Evolutionary conservation across 768 basidiomycete species (phyloP), one percentile per base, ranked within the genome.

Genomic region (Termitomyces sp.): DNA sequence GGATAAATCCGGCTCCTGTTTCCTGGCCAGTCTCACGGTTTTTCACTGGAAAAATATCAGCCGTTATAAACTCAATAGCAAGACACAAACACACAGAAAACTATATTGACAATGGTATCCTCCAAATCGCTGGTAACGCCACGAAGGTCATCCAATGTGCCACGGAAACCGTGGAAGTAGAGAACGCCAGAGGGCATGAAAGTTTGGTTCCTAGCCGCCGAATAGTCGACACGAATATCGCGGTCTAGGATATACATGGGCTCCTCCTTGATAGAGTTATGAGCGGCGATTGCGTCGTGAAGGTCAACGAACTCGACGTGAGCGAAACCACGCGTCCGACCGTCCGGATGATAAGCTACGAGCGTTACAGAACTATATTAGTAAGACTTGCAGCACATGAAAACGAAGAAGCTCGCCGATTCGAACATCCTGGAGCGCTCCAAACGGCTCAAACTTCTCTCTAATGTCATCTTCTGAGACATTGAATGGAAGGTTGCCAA

Each of bases 401-500:
- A 22, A 6, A 56, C 3, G 24, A 13, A 51, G 44, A 16, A 32
- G 18, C 81, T 46, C 58, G 81, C 82, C 66, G 45, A 85, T 49
- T 36, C 67, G 68, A 44, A 83, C 63, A 14, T 57, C 61, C 38
- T 56, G 56, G 42, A 84, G 59, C 22, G 68, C 57, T 8, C 83
- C 84, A 62, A 77, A 83, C 26, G 71, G 65, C 22, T 63, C 66
- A 62, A 83, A 79, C 18, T 72, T 69, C 4, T 75, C 72, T 42
- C 67, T 57, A 12, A 85, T 49, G 46, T 82, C 73, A 22, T 66
- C 67, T 59, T 74, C 77, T 1, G 72, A 75, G 40, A 70, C 63
- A 18, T 63, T 70, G 66, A 71, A 88, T 50, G 83, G 80, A n/a
- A 85, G n/a, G 61, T 85, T 85, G 9, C 75, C 79, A 33, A 83